Conservation (phyloP, 345 rosid species). For the Ceriops tagal region DNA sequence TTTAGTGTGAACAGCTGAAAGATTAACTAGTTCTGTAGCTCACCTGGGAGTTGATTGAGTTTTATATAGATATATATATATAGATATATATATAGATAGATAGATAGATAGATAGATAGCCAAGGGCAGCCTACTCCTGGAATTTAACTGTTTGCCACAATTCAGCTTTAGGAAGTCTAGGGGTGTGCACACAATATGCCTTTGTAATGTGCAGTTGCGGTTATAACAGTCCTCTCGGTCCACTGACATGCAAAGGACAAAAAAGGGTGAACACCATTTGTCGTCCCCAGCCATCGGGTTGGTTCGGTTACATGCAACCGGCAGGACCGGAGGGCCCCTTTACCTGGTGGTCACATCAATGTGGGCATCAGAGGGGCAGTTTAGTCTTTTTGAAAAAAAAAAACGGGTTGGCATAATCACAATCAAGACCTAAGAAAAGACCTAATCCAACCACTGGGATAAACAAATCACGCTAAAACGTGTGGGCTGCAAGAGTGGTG, state of each 20-base stretch:
- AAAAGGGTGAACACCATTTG: conserved; percentile 8
- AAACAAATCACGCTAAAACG: background rate
- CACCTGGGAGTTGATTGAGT: conserved; percentile 11
- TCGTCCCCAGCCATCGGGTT: conserved; percentile 7
- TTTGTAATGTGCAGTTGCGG: too few species aligned
- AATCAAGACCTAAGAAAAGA: conserved; percentile 13
- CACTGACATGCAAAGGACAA: conserved; percentile 8
- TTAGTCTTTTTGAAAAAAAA: background rate
- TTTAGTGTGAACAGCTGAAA: too few species aligned
- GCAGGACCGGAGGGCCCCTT: background rate
- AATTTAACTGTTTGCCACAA: too few species aligned
- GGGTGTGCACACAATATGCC: too few species aligned
- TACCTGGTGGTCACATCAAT: conserved; percentile 7
- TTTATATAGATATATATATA: too few species aligned
- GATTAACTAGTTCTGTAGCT: too few species aligned
- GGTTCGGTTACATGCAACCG: conserved; percentile 22
- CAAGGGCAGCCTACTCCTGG: too few species aligned
- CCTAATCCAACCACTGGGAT: conserved; percentile 18
- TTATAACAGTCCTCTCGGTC: background rate
- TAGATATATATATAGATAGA: too few species aligned
- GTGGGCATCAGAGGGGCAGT: background rate
- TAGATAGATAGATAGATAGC: too few species aligned
- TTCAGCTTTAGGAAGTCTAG: too few species aligned
- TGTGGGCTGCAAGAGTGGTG: background rate
- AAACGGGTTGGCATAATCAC: background rate